Conservation (phyloP, 129 eudicot species). For the Pittosporum tobira region DNA sequence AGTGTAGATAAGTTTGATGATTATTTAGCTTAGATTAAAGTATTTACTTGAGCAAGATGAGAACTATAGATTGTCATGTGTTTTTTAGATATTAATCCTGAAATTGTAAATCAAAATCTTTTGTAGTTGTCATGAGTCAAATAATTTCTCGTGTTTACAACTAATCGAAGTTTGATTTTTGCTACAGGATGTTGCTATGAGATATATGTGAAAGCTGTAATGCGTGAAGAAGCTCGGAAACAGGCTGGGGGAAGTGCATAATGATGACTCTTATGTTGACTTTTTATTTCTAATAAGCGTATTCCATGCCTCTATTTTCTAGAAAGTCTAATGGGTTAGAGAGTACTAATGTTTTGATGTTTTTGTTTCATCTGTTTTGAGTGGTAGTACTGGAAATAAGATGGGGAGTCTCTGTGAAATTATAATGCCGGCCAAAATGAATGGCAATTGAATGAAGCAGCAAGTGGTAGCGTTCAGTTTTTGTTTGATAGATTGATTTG, state of each 20-base stretch:
- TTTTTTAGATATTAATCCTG: background rate
- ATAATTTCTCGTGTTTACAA: no score
- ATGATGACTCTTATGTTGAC: background rate
- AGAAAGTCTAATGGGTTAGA: background rate
- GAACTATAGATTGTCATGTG: background rate
- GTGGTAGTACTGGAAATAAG: background rate
- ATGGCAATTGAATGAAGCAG: background rate
- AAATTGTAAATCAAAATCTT: no score
- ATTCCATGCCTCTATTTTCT: background rate
- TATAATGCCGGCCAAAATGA: background rate
- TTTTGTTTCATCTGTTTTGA: background rate
- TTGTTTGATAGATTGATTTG: background rate
- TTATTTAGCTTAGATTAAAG: no score
- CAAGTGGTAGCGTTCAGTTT: background rate
- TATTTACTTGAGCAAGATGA: background rate
- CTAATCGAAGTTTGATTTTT: background rate
- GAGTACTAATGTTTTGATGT: background rate
- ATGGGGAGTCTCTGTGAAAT: background rate
- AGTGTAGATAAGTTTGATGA: background rate
- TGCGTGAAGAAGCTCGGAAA: background rate
- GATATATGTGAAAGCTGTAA: constrained; percentile 4
- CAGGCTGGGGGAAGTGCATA: constrained; percentile 4
- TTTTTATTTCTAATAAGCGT: background rate
- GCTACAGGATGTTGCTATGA: constrained; percentile 13
- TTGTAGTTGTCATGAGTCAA: no score